Evolutionary conservation across 345 rosid species (phyloP), one percentile per base, ranked within the genome.

Genomic region (Eucalyptus cloeziana): DNA sequence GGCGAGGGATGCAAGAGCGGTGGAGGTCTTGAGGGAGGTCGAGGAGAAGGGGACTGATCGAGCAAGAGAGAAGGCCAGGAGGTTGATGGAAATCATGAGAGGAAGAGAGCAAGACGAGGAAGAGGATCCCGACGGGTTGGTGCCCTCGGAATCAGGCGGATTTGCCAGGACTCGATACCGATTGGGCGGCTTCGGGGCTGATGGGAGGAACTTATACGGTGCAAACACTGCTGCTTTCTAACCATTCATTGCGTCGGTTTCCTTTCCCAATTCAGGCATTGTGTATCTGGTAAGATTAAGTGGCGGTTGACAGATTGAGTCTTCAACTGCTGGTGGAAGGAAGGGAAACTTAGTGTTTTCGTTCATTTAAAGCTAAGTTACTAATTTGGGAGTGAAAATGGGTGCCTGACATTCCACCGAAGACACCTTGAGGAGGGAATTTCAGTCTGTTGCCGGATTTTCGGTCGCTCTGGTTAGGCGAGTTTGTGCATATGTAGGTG

Each of bases 21-120:
- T 86, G 67, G 99, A 94, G 89, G 92, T 92, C 27, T 40, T 97
- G 91, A 88, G 86, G 90, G 91, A 92, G 49, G 87, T 95, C 52
- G 97, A 92, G 91, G 94, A 93, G 89, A 92, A 83, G 1, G 96
- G 96, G 21, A 92, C 91, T 15, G 94, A 89, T 45, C 90, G 94
- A 25, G 94, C 93, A 11, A 94, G 92, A 90, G 97, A 95, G 90
- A 96, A 95, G 90, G 96, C 93, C 37, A 93, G 71, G 91, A 95
- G 92, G 92, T 92, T 96, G 54, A 58, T 97, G 92, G 93, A 90
- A 92, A 92, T 93, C 88, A 90, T 96, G 91, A 93, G 90, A 86
- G 94, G 90, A 7, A 93, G 92, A 64, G 93, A 89, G 11, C 94
- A 89, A 86, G 93, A 88, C 3, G 88, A 67, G 64, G 92, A 90